Evolutionary conservation across 106 monocot species (phyloP).

Genomic region (Dendrobium officinale): DNA sequence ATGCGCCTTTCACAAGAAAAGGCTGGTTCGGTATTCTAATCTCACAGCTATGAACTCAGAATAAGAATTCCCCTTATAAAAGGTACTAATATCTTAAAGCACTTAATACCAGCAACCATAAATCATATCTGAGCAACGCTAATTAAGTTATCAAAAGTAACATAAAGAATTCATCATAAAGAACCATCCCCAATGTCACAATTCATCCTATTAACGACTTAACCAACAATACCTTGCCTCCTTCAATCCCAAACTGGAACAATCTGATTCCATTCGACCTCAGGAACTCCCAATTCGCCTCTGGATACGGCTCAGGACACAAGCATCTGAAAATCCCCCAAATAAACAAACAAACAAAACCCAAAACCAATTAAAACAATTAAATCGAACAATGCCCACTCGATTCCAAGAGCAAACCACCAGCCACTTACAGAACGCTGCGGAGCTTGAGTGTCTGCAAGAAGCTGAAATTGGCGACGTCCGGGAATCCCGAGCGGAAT

Average conservation of each 20-base stretch:
- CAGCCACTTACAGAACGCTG: conserved; percentile 32
- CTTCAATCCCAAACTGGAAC: conserved; percentile 25
- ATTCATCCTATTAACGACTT: background rate
- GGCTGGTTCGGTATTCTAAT: background rate
- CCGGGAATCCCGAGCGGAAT: conserved; percentile 56
- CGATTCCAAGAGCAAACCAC: background rate
- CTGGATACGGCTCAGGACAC: conserved; percentile 22
- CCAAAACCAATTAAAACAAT: background rate
- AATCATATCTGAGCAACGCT: background rate
- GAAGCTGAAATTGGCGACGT: conserved; percentile 43
- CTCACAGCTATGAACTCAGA: background rate
- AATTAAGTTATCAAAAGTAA: background rate
- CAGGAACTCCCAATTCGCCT: conserved; percentile 16
- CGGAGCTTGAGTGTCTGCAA: conserved; percentile 39
- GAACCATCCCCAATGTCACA: background rate
- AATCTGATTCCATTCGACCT: conserved; percentile 18
- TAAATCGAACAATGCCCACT: background rate
- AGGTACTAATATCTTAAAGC: background rate
- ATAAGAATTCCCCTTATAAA: background rate
- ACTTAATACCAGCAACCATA: background rate
- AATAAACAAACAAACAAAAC: background rate
- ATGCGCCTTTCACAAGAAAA: background rate
- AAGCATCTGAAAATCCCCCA: conserved; percentile 10
- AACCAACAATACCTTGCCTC: conserved; percentile 14
- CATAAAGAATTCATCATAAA: background rate